These are phyloP conservation scores for Xylaria curta DNA, from an alignment of 495 filamentous ascomycete species.

Conservation along the genomic window DNA sequence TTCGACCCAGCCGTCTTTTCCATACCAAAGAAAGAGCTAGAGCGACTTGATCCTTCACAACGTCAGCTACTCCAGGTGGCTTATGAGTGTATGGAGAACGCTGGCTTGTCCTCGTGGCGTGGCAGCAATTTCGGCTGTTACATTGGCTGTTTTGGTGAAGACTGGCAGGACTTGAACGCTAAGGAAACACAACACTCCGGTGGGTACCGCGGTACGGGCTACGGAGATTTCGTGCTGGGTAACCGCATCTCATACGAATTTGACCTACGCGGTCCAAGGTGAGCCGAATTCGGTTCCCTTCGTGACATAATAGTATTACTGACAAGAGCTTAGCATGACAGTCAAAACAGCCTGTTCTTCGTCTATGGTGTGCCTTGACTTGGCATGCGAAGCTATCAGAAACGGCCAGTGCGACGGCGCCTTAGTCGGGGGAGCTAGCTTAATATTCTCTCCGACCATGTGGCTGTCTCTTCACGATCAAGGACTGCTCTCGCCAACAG, in stretches of 20 bases:
- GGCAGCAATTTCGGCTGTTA: constrained; percentile 55
- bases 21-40: constrained; percentile 49
- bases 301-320: neutral
- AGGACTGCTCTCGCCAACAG: constrained; percentile 41
- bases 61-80: constrained; percentile 58
- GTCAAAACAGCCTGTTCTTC: constrained; percentile 60
- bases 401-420: constrained; percentile 49
- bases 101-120: constrained; percentile 52
- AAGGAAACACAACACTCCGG: constrained; percentile 36
- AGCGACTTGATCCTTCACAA: constrained; percentile 59
- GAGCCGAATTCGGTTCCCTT: neutral
- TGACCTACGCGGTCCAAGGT: constrained; percentile 45
- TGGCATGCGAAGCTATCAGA: constrained; percentile 54
- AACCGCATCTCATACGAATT: constrained; percentile 46
- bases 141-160: constrained; percentile 53
- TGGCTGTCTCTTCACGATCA: constrained; percentile 39
- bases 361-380: constrained; percentile 57
- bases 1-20: constrained; percentile 50
- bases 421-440: constrained; percentile 50
- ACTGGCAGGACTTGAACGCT: constrained; percentile 44
- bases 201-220: constrained; percentile 31
- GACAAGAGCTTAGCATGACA: constrained; percentile 38
- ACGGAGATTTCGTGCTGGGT: constrained; percentile 44
- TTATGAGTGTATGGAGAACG: constrained; percentile 52
- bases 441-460: constrained; percentile 42